A percentile compares a stretch with the other conserved stretches of the same genome.
These are phyloP conservation scores for Thecamonas trahens DNA, from an alignment of 78 protist genomes.

Conservation along the genomic window DNA sequence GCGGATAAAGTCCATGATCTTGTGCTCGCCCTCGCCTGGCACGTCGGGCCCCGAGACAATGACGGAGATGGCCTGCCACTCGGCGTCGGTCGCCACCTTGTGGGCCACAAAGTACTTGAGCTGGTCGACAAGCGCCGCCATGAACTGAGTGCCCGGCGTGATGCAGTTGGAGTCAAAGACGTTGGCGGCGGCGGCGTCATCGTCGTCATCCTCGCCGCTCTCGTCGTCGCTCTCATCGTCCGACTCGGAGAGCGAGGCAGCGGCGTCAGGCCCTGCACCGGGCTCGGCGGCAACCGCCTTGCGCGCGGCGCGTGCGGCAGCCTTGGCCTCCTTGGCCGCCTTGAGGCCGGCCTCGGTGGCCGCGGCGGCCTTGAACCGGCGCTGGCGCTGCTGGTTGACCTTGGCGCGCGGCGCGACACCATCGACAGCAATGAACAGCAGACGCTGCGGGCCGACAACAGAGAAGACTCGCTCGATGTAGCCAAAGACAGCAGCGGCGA, in stretches of 20 bases:
- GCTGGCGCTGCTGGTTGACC: constrained; percentile 85
- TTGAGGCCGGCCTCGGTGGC: not conserved
- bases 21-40: constrained; percentile 92
- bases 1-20: constrained; percentile 76
- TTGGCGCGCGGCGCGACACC: constrained; percentile 84
- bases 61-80: constrained; percentile 20
- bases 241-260: not conserved
- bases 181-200: not conserved
- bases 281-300: not conserved
- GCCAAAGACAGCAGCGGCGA: not conserved
- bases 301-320: not conserved
- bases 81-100: not conserved
- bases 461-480: not conserved
- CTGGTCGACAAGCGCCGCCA: constrained; percentile 32
- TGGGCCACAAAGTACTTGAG: not conserved
- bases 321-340: no score
- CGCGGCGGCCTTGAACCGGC: constrained; percentile 57
- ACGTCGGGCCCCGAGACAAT: constrained; percentile 23
- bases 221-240: not conserved
- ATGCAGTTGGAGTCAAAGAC: constrained; percentile 81
- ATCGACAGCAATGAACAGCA: constrained; percentile 30
- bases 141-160: constrained; percentile 90
- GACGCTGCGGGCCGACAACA: not conserved
- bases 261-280: not conserved
- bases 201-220: no score